phyloP scores from a whole-genome alignment of 2,329 filamentous ascomycete species.

The Fusarium nelsonii region DNA sequence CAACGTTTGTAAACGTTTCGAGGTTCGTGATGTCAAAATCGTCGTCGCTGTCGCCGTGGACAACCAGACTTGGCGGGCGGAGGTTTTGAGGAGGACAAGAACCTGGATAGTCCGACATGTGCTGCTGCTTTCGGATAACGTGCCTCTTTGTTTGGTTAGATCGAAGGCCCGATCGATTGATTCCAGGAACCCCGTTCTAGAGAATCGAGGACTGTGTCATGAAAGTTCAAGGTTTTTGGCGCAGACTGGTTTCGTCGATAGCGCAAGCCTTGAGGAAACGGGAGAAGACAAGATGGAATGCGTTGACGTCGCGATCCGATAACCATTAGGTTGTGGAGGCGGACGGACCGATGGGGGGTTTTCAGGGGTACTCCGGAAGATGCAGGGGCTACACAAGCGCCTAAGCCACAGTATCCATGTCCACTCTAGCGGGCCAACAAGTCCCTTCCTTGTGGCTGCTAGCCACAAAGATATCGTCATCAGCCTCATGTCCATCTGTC shows the following conservation, averaged over 20 bases:
- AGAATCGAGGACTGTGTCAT: slow-evolving; percentile 14
- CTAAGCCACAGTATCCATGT: slow-evolving; percentile 38
- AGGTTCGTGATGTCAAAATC: slow-evolving; percentile 17
- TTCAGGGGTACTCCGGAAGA: slow-evolving; percentile 40
- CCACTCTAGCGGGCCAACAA: slow-evolving; percentile 1
- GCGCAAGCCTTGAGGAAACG: slow-evolving; percentile 20
- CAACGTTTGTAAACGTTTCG: slow-evolving; percentile 20
- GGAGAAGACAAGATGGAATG: slow-evolving; percentile 34
- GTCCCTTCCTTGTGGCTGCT: slow-evolving; percentile 22
- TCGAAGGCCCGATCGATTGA: slow-evolving; percentile 16
- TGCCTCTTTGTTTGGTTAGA: slow-evolving; percentile 31
- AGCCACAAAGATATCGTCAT: slow-evolving; percentile 35
- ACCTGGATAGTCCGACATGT: slow-evolving; percentile 43
- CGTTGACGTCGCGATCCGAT: slow-evolving; percentile 38
- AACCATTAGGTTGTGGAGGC: slow-evolving; percentile 31
- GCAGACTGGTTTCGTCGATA: slow-evolving; percentile 34
- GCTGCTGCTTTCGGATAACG: slow-evolving; percentile 37
- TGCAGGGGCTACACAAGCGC: slow-evolving; percentile 33
- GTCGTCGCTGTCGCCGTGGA: slow-evolving; percentile 42
- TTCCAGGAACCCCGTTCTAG: slow-evolving; percentile 6
- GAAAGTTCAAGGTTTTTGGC: slow-evolving; percentile 10
- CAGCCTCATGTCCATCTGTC: slow-evolving; percentile 28
- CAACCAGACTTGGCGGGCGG: slow-evolving; percentile 46
- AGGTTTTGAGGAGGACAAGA: slow-evolving; percentile 39
- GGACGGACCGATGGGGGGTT: slow-evolving; percentile 31